Evolutionary conservation across 108 stramenopile genomes (phyloP), one percentile per base, ranked within the genome.

Genomic region (Asterionellopsis glacialis): DNA sequence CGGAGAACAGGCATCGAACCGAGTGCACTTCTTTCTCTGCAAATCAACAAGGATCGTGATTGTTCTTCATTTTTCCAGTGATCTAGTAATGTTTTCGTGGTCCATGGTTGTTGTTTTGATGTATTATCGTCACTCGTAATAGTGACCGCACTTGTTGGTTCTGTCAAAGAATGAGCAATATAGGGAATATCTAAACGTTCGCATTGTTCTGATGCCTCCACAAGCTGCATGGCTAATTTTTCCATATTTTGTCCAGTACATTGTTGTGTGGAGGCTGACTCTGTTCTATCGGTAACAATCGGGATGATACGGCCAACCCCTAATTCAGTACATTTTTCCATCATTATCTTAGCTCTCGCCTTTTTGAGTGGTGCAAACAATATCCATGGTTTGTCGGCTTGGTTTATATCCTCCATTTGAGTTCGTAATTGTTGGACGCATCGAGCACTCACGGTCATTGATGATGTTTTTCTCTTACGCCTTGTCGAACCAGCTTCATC

Each of bases 131-230:
- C 56, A 50, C n/a, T 40, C 11, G 6, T 0, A 40, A 25, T 18
- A 7, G 5, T 7, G 33, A 5, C 33, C 38, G 4, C 28, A 6
- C 21, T 49, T 13, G 13, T 25, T 14, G 11, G 44, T 4, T 16
- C 44, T 47, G 23, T 5, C 16, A 54, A 39, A 16, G 51, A 11
- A n/a, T 25, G n/a, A 21, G 24, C 15, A 55, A 27, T 16, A 11
- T 21, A 10, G 2, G 91, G 91, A 11, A 89, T 43, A 23, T 42
- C 75, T 65, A 93, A 63, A 65, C 91, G 71, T 75, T 93, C 91
- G 64, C 84, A 81, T 72, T 93, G 91, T 61, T 93, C 91, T 1
- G 87, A 75, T 11, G 91, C 87, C 63, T 93, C 91, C 23, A 85
- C 61, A 41, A 82, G 73, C 41, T 87, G 79, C 11, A 70, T 2